A percentile compares a stretch with the other conserved stretches of the same genome.
phyloP scores from a whole-genome alignment of 2,329 filamentous ascomycete species.

The Cladophialophora chaetospira region DNA sequence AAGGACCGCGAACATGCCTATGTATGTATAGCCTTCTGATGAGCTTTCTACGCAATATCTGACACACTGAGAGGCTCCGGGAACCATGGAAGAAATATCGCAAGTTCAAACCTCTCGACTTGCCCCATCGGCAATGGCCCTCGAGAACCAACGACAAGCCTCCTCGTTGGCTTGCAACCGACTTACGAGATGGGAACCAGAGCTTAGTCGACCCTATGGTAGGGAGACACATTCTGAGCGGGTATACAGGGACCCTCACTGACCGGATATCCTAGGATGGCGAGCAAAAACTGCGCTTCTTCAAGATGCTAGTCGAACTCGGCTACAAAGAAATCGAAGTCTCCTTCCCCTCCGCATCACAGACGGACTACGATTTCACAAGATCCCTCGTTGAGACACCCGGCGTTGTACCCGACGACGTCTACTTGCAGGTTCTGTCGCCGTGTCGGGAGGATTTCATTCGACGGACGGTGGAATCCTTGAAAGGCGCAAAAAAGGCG shows the following conservation, averaged over 20 bases:
- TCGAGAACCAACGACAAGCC: slow-evolving; percentile 78
- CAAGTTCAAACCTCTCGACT: slow-evolving; percentile 49
- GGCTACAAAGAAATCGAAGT: slow-evolving; percentile 99
- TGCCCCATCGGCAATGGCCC: slow-evolving; percentile 71
- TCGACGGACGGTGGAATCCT: slow-evolving; percentile 80
- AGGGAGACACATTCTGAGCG: slow-evolving; percentile 36
- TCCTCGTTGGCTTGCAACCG: slow-evolving; percentile 86
- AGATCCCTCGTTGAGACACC: slow-evolving; percentile 82
- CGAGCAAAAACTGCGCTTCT: slow-evolving; percentile 93
- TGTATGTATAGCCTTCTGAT: slow-evolving; percentile 1
- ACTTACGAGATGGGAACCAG: slow-evolving; percentile 91
- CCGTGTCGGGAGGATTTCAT: slow-evolving; percentile 93
- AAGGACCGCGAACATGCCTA: no score
- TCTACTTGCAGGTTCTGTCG: slow-evolving; percentile 87
- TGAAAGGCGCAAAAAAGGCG: slow-evolving; percentile 88
- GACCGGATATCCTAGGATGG: slow-evolving; percentile 65
- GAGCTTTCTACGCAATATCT: neutral
- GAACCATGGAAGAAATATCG: slow-evolving; percentile 53
- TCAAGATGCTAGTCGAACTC: slow-evolving; percentile 87
- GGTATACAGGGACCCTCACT: slow-evolving; percentile 3
- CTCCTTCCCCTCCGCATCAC: slow-evolving; percentile 89
- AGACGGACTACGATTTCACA: slow-evolving; percentile 96
- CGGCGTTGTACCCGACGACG: slow-evolving; percentile 80
- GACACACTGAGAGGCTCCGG: slow-evolving; percentile 43
- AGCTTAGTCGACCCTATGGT: slow-evolving; percentile 92